Evolutionary conservation across 83 land plant species (phyloP).

Genomic region (Thuja plicata): DNA sequence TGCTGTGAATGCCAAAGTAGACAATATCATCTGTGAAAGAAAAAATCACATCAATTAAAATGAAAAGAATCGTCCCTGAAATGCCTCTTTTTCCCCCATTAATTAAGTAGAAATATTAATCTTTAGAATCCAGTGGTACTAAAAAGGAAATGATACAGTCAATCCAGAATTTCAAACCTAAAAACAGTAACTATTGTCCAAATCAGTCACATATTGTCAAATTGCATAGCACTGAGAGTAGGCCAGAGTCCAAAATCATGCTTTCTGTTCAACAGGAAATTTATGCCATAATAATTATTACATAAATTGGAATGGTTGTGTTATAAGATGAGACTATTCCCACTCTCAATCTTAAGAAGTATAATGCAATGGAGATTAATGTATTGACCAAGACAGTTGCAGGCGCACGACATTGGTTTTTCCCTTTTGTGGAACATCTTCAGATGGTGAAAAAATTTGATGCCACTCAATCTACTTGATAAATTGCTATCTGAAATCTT

Average conservation of each 20-base stretch:
- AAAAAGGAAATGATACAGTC: neutral
- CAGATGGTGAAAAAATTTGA: neutral
- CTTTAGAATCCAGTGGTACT: neutral
- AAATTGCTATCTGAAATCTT: neutral
- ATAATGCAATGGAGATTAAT: neutral
- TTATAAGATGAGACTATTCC: neutral
- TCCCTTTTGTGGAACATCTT: neutral
- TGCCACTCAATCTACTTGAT: neutral
- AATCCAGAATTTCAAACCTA: neutral
- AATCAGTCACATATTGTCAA: neutral
- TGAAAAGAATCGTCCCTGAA: neutral
- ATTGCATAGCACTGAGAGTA: neutral
- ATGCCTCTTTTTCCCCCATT: neutral
- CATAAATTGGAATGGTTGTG: neutral
- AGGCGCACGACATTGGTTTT: neutral
- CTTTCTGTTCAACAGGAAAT: neutral
- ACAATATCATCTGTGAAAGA: conserved; percentile 72
- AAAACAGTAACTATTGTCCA: neutral
- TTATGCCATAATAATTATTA: neutral
- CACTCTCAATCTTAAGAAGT: neutral
- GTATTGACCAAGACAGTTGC: neutral
- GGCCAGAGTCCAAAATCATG: neutral
- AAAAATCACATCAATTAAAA: conserved; percentile 11
- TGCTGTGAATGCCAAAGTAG: conserved; percentile 95
- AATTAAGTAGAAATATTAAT: neutral